Conservation (phyloP, 2,329 filamentous ascomycete genomes). For the Colletotrichum navitas region DNA sequence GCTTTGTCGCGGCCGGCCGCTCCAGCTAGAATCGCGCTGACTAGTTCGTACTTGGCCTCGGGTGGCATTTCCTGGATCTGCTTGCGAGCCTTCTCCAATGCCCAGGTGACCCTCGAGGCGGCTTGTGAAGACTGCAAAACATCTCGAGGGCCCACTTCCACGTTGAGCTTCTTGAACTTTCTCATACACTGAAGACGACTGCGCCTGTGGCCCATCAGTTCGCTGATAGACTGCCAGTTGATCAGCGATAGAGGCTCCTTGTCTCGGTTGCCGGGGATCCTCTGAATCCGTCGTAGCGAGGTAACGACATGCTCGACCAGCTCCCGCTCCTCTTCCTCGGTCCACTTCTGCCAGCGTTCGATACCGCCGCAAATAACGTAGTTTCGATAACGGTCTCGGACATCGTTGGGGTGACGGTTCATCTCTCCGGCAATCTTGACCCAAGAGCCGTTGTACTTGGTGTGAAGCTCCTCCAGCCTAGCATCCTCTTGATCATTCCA, state of each 20-base stretch:
- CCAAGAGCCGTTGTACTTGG: conserved; percentile 69
- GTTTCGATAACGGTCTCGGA: conserved; percentile 78
- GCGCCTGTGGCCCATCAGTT: conserved; percentile 70
- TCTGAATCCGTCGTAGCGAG: conserved; percentile 63
- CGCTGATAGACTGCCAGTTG: conserved; percentile 75
- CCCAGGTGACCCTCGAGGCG: conserved; percentile 56
- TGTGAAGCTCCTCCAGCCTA: conserved; percentile 61
- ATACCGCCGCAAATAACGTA: conserved; percentile 71
- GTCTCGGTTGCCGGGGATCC: conserved; percentile 50
- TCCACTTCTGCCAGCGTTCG: conserved; percentile 68
- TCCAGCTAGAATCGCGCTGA: conserved; percentile 58
- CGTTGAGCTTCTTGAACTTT: conserved; percentile 71
- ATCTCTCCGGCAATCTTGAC: conserved; percentile 70
- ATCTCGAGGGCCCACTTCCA: conserved; percentile 51
- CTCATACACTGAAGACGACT: conserved; percentile 75
- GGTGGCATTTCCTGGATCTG: conserved; percentile 58
- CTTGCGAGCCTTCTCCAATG: conserved; percentile 57
- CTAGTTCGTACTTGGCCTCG: conserved; percentile 59
- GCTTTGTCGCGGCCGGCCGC: conserved; percentile 57
- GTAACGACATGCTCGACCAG: conserved; percentile 66
- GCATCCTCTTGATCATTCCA: conserved; percentile 73
- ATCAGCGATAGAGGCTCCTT: conserved; percentile 60
- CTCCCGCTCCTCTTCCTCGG: conserved; percentile 67
- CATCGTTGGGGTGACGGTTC: conserved; percentile 74
- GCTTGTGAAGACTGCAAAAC: conserved; percentile 50